These are phyloP conservation scores for Kwoniella botswanensis DNA, from an alignment of 768 basidiomycete genomes.

Conservation along the genomic window DNA sequence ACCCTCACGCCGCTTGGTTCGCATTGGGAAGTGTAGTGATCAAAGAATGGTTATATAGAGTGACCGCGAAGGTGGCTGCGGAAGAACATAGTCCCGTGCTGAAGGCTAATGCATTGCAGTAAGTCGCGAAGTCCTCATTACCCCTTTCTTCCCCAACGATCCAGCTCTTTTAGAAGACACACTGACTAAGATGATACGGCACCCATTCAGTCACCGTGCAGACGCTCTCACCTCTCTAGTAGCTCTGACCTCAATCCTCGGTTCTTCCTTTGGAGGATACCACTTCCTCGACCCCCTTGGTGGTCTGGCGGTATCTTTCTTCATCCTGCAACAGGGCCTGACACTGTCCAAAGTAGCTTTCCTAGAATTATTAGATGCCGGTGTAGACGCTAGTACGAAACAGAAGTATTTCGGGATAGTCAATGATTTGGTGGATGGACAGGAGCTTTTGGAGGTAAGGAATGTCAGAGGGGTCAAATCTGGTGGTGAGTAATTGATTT, in stretches of 20 bases:
- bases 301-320: constrained; percentile 84
- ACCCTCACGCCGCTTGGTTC: constrained; percentile 97
- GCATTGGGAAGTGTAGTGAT: constrained; percentile 76
- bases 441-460: constrained; percentile 46
- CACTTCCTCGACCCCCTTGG: constrained; percentile 93
- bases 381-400: constrained; percentile 68
- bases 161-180: neutral
- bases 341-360: constrained; percentile 71
- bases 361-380: constrained; percentile 81
- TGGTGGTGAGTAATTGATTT: constrained; percentile 42
- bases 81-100: constrained; percentile 90
- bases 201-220: constrained; percentile 70
- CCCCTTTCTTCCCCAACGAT: too few relatives aligned
- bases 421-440: constrained; percentile 63
- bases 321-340: constrained; percentile 81
- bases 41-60: constrained; percentile 92
- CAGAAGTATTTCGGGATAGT: constrained; percentile 66
- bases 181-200: neutral
- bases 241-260: constrained; percentile 88
- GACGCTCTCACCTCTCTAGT: constrained; percentile 93
- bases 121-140: constrained; percentile 24
- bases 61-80: constrained; percentile 86
- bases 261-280: constrained; percentile 73
- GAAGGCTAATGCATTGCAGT: constrained; percentile 90
- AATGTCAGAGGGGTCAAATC: constrained; percentile 57